phyloP scores from a whole-genome alignment of 2,329 filamentous ascomycete species.

The Lojkania enalia region DNA sequence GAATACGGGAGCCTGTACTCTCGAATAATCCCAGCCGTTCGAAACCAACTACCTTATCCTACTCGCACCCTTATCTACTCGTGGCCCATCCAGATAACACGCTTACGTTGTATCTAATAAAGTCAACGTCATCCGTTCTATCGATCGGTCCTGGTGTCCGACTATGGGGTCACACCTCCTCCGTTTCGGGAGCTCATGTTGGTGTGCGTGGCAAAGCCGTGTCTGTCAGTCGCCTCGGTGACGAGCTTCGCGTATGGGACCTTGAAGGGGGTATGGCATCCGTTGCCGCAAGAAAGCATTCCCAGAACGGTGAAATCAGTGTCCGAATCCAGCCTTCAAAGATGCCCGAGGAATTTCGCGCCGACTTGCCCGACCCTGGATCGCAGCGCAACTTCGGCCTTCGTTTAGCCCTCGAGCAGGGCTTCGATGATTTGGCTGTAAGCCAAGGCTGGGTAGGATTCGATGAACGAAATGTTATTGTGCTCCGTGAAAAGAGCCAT shows the following conservation, averaged over 20 bases:
- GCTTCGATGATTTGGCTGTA: constrained; percentile 46
- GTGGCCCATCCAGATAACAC: constrained; percentile 87
- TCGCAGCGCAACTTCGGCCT: constrained; percentile 36
- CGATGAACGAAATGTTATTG: constrained; percentile 88
- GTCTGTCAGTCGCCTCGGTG: constrained; percentile 80
- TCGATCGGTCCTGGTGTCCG: constrained; percentile 73
- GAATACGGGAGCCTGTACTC: constrained; percentile 22
- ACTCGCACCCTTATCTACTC: constrained; percentile 79
- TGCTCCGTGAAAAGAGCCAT: constrained; percentile 70
- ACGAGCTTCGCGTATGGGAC: constrained; percentile 77
- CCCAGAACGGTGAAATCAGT: constrained; percentile 54
- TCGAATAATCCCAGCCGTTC: constrained; percentile 30
- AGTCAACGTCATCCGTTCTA: constrained; percentile 66
- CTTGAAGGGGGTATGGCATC: constrained; percentile 70
- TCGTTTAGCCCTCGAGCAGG: constrained; percentile 40
- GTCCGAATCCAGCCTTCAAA: constrained; percentile 56
- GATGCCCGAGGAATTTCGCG: constrained; percentile 13
- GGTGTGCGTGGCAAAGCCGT: constrained; percentile 85
- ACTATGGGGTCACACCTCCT: constrained; percentile 90
- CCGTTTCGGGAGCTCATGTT: constrained; percentile 82
- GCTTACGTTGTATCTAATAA: constrained; percentile 78
- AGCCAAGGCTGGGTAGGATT: constrained; percentile 75
- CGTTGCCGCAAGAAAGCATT: constrained; percentile 45
- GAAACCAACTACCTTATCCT: constrained; percentile 56
- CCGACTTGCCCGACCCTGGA: constrained; percentile 23